These are phyloP conservation scores for Dactylellina parvicollis DNA, from an alignment of 2,329 filamentous ascomycete genomes.

Conservation along the genomic window DNA sequence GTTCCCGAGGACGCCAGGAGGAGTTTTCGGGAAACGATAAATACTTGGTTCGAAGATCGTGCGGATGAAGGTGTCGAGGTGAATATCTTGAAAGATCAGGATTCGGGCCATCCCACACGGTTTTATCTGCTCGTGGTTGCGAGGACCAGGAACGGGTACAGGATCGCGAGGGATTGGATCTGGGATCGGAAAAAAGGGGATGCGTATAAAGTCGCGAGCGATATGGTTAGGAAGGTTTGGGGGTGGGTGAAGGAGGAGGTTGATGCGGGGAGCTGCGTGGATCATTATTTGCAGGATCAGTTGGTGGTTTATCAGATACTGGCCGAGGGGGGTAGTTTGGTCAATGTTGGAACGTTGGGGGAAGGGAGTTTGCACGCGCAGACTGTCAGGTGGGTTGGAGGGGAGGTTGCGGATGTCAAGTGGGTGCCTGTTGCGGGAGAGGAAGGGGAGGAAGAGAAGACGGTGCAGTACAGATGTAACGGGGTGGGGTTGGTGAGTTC, in stretches of 20 bases:
- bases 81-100: conserved; percentile 65
- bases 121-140: conserved; percentile 70
- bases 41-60: conserved; percentile 22
- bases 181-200: conserved; percentile 46
- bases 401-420: conserved; percentile 62
- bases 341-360: conserved; percentile 57
- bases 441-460: conserved; percentile 1
- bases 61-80: conserved; percentile 61
- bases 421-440: conserved; percentile 30
- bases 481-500: conserved; percentile 44
- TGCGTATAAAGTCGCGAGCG: conserved; percentile 29
- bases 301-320: conserved; percentile 71
- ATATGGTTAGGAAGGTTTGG: conserved; percentile 49
- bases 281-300: conserved; percentile 71
- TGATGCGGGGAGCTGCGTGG: conserved; percentile 64
- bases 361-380: conserved; percentile 64
- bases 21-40: conserved; percentile 37
- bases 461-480: conserved; percentile 32
- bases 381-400: conserved; percentile 71
- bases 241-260: conserved; percentile 61
- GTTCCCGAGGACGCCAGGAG: conserved; percentile 61
- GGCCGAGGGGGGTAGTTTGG: conserved; percentile 66
- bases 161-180: conserved; percentile 53
- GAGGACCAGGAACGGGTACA: conserved; percentile 61
- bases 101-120: conserved; percentile 66